A percentile compares a stretch with the other conserved stretches of the same genome.
These are phyloP conservation scores for Candida sp. DNA, from an alignment of 1,139 yeast genomes.

Conservation along the genomic window DNA sequence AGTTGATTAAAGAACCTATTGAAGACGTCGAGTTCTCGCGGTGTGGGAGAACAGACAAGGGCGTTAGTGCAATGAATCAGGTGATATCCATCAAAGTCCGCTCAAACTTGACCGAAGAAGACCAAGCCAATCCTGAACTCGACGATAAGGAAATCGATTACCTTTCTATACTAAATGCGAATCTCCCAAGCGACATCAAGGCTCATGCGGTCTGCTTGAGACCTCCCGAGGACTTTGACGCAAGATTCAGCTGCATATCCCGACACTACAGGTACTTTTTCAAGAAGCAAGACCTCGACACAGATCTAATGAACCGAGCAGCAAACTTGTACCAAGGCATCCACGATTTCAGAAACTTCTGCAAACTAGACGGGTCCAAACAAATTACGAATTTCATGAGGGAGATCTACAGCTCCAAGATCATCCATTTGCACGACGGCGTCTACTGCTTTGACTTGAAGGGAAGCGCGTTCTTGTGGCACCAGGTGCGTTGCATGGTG, in stretches of 20 bases:
- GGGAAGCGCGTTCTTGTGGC: constrained; percentile 97
- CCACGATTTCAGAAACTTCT: constrained; percentile 93
- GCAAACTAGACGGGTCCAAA: constrained; percentile 93
- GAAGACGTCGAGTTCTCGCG: constrained; percentile 75
- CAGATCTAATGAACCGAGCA: constrained; percentile 71
- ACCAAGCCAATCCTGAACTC: constrained; percentile 57
- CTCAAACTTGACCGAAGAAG: constrained; percentile 59
- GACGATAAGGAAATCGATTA: constrained; percentile 81
- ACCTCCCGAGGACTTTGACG: constrained; percentile 86
- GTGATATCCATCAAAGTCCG: constrained; percentile 84
- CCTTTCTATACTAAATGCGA: constrained; percentile 71
- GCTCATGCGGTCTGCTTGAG: constrained; percentile 82
- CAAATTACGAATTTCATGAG: constrained; percentile 82
- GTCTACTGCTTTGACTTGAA: constrained; percentile 74
- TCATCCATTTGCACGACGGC: constrained; percentile 46
- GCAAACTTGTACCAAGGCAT: constrained; percentile 70
- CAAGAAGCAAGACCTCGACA: constrained; percentile 54
- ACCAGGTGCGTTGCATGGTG: constrained; percentile 97
- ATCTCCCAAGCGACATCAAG: constrained; percentile 81
- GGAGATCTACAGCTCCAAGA: constrained; percentile 55
- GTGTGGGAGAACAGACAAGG: constrained; percentile 97
- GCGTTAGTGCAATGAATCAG: constrained; percentile 97
- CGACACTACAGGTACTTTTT: constrained; percentile 91
- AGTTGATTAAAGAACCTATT: constrained; percentile 67
- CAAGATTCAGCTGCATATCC: constrained; percentile 84